These are phyloP conservation scores for Suillus paluster DNA, from an alignment of 768 basidiomycete species.

Conservation along the genomic window DNA sequence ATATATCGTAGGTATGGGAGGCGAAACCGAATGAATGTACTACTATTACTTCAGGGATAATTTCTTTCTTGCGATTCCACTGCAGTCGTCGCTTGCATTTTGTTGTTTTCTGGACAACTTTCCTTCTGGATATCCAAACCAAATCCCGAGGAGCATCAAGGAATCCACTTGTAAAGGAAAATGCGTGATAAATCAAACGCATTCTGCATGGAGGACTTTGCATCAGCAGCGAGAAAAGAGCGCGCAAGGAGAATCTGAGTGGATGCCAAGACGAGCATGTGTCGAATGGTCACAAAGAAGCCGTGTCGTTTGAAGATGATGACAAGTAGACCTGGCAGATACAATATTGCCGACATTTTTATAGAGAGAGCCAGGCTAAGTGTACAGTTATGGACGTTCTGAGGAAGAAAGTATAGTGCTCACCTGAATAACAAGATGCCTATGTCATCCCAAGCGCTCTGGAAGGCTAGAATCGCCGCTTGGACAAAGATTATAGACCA, in stretches of 20 bases:
- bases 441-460: conserved; percentile 58
- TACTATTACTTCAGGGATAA: background rate
- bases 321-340: conserved; percentile 86
- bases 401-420: conserved; percentile 24
- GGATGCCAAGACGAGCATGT: conserved; percentile 42
- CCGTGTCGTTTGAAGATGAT: conserved; percentile 79
- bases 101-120: conserved; percentile 16
- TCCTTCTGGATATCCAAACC: conserved; percentile 51
- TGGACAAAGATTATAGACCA: conserved; percentile 77
- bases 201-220: conserved; percentile 65
- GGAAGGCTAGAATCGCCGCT: conserved; percentile 68
- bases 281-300: conserved; percentile 51
- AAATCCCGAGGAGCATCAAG: conserved; percentile 58
- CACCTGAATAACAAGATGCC: conserved; percentile 79
- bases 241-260: conserved; percentile 65
- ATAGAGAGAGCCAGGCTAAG: conserved; percentile 71
- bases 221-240: conserved; percentile 69
- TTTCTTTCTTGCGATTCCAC: background rate
- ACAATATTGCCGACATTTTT: conserved; percentile 94
- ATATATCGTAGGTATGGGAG: conserved; percentile 78
- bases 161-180: conserved; percentile 91
- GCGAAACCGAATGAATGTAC: conserved; percentile 22
- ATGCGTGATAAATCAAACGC: conserved; percentile 89
- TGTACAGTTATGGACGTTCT: conserved; percentile 1
- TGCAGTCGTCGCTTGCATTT: background rate